These are phyloP conservation scores for Aureococcus anophagefferens DNA, from an alignment of 108 stramenopile species.

Conservation along the genomic window DNA sequence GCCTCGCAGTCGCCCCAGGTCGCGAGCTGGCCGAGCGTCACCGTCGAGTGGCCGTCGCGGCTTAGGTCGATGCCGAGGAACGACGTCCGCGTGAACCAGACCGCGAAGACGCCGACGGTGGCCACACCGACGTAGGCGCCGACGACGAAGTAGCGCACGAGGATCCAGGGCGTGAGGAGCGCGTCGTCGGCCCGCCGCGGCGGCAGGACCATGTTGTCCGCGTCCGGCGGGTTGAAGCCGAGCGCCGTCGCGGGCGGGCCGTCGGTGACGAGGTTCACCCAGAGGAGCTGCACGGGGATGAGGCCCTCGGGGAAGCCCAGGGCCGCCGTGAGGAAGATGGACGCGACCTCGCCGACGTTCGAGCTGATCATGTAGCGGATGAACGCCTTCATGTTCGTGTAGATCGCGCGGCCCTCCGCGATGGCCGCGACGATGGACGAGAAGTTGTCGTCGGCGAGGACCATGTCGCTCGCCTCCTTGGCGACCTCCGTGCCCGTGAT, in stretches of 20 bases:
- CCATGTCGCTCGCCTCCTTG: conserved; percentile 95
- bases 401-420: conserved; percentile 91
- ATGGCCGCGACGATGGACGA: conserved; percentile 90
- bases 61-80: conserved; percentile 6
- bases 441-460: conserved; percentile 95
- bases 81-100: conserved; percentile 45
- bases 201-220: conserved; percentile 60
- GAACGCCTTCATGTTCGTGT: conserved; percentile 96
- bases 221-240: conserved; percentile 83
- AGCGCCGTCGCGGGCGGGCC: conserved; percentile 95
- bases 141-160: conserved; percentile 41
- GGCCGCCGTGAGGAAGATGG: conserved; percentile 78
- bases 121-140: conserved; percentile 48
- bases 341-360: conserved; percentile 93
- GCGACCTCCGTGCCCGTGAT: conserved; percentile 80
- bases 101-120: conserved; percentile 44
- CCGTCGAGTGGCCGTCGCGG: conserved; percentile 11
- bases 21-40: conserved; percentile 31
- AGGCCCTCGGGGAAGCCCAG: conserved; percentile 89
- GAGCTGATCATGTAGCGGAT: conserved; percentile 94
- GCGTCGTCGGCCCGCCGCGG: conserved; percentile 44
- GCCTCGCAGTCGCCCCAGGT: conserved; percentile 31
- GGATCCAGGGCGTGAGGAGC: conserved; percentile 35
- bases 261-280: conserved; percentile 98
- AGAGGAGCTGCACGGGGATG: conserved; percentile 93